Conservation (phyloP, 1,284 basidiomycete genomes). For the Irpex lacteus region DNA sequence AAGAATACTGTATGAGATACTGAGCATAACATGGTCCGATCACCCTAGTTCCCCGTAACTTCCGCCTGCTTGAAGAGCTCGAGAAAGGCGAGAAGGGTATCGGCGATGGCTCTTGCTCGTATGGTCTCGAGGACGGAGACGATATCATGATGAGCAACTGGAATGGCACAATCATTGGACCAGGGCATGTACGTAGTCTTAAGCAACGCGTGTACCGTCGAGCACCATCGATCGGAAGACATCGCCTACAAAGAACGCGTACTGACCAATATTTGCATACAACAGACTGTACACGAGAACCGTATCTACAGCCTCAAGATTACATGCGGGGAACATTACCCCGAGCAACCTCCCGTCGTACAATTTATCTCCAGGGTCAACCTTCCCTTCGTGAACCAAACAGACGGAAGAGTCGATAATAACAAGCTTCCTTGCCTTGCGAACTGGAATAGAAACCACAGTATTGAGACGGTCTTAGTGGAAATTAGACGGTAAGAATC, state of each 20-base stretch:
- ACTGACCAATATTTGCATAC: not conserved
- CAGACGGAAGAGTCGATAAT: constrained; percentile 77
- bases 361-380: constrained; percentile 91
- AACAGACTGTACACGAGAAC: constrained; percentile 94
- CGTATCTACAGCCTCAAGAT: constrained; percentile 97
- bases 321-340: constrained; percentile 81
- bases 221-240: not conserved
- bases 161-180: constrained; percentile 99
- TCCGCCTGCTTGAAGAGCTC: constrained; percentile 94
- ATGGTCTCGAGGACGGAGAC: constrained; percentile 89
- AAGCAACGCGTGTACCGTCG: not conserved
- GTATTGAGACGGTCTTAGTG: constrained; percentile 87
- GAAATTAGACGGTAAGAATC: constrained; percentile 80
- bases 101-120: constrained; percentile 96
- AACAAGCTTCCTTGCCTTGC: constrained; percentile 67
- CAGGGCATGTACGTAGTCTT: constrained; percentile 77
- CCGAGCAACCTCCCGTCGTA: constrained; percentile 76
- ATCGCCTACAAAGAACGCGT: constrained; percentile 5
- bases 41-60: constrained; percentile 87
- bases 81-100: constrained; percentile 99
- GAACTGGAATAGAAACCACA: constrained; percentile 73
- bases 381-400: constrained; percentile 86
- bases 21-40: not conserved
- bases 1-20: not conserved
- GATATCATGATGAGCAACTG: constrained; percentile 97